Percentiles rank a stretch among this genome's conserved stretches.
Evolutionary conservation across 2,329 filamentous ascomycete genomes (phyloP).

Genomic region (Chrysosporium keratinophilum): DNA sequence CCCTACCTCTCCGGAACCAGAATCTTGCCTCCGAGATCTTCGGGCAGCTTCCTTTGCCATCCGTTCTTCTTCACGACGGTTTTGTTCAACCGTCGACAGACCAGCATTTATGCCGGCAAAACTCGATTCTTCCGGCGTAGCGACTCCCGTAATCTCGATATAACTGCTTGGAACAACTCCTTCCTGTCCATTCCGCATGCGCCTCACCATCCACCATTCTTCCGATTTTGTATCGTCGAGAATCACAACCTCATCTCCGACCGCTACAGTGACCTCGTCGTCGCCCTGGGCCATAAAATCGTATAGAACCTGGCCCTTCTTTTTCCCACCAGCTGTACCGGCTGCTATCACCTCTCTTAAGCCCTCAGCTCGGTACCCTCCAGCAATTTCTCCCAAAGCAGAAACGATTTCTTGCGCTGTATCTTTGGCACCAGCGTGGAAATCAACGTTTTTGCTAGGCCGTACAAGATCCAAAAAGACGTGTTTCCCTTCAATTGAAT

Average conservation of each 20-base stretch:
- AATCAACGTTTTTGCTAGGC: conserved; percentile 90
- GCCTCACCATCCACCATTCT: conserved; percentile 95
- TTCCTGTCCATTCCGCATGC: conserved; percentile 83
- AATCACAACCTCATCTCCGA: conserved; percentile 82
- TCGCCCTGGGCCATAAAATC: conserved; percentile 96
- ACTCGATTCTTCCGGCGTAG: conserved; percentile 42
- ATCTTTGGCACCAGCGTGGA: conserved; percentile 94
- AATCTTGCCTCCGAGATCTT: conserved; percentile 45
- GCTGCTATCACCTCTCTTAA: conserved; percentile 78
- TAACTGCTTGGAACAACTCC: conserved; percentile 96
- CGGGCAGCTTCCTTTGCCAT: conserved; percentile 70
- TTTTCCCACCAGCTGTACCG: conserved; percentile 59
- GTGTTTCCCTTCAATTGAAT: conserved; percentile 95
- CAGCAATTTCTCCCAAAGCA: conserved; percentile 78
- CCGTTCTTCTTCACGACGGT: conserved; percentile 67
- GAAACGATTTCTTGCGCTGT: conserved; percentile 88
- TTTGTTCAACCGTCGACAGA: conserved; percentile 64
- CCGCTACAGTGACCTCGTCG: conserved; percentile 85
- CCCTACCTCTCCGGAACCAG: conserved; percentile 59
- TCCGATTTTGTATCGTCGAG: conserved; percentile 86
- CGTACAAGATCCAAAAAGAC: conserved; percentile 88
- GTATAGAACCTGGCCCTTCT: conserved; percentile 79
- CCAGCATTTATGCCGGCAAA: conserved; percentile 50
- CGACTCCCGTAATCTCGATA: conserved; percentile 69
- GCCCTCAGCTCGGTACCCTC: conserved; percentile 68